phyloP scores from a whole-genome alignment of 164 flowering plant species.

The Stephania yunnanensis region DNA sequence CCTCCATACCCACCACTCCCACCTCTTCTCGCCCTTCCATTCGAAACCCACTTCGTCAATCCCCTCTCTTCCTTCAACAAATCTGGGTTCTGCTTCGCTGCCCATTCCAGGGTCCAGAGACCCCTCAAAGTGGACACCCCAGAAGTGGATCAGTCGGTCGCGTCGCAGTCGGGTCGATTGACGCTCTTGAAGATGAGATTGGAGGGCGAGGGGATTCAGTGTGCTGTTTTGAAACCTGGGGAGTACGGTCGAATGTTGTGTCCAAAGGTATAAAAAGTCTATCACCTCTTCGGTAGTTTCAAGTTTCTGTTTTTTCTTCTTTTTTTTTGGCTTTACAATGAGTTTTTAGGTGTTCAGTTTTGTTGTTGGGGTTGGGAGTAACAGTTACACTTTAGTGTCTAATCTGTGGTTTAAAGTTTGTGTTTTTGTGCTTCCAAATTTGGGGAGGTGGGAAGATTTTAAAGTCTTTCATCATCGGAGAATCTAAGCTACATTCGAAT shows the following conservation, averaged over 20 bases:
- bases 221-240: constrained; percentile 29
- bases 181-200: constrained; percentile 29
- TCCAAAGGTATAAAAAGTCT: constrained; percentile 32
- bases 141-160: constrained; percentile 8
- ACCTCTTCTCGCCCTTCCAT: constrained; percentile 5
- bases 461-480: no score
- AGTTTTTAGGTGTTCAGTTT: no score
- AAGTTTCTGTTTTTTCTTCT: not conserved
- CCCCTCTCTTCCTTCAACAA: constrained; percentile 9
- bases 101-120: constrained; percentile 14
- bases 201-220: constrained; percentile 30
- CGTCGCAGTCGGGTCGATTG: constrained; percentile 9
- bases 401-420: not conserved
- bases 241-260: constrained; percentile 33
- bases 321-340: not conserved
- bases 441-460: no score
- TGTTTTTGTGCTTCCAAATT: no score
- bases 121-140: constrained; percentile 23
- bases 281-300: no score
- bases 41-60: constrained; percentile 18
- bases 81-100: constrained; percentile 15
- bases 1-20: constrained; percentile 3
- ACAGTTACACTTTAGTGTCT: no score
- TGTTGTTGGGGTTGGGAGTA: not conserved
- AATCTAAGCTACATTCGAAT: no score